Evolutionary conservation across 2,329 filamentous ascomycete genomes (phyloP).

Genomic region (Colletotrichum eleusines): DNA sequence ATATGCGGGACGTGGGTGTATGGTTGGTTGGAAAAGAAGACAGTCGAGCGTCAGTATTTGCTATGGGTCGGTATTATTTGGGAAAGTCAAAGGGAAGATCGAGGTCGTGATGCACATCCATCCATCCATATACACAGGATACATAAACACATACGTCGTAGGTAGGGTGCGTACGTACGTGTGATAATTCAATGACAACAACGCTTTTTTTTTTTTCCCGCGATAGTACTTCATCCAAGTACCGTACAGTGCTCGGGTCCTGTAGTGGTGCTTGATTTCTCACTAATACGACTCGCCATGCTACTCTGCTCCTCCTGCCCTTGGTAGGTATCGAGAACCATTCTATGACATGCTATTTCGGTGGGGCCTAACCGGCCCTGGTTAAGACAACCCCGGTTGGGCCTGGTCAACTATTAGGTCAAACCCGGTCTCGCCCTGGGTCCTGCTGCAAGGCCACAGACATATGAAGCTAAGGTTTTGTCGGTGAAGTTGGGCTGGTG

Average conservation of each 20-base stretch:
- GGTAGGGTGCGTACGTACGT: not conserved
- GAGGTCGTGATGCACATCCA: not conserved
- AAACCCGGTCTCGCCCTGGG: not conserved
- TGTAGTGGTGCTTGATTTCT: not conserved
- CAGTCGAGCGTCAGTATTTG: slow-evolving; percentile 4
- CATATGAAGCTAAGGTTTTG: slow-evolving; percentile 12
- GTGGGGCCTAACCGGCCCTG: slow-evolving; percentile 13
- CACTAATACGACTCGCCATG: not conserved
- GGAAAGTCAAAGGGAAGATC: slow-evolving; percentile 20
- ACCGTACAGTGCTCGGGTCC: not conserved
- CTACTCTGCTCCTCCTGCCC: not conserved
- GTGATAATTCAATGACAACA: slow-evolving; percentile 21
- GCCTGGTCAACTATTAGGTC: not conserved
- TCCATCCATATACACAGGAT: not conserved
- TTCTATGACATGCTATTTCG: slow-evolving; percentile 13
- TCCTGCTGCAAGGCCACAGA: slow-evolving; percentile 14
- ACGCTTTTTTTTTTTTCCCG: not conserved
- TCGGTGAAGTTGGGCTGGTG: slow-evolving; percentile 17
- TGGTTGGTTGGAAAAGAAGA: not conserved
- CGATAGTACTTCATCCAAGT: slow-evolving; percentile 3
- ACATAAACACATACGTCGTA: no score
- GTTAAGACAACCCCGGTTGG: not conserved
- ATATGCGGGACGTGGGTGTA: not conserved
- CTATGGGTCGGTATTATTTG: slow-evolving; percentile 1
- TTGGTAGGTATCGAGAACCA: slow-evolving; percentile 21